Evolutionary conservation across 139 green algal genomes (phyloP), one percentile per base, ranked within the genome.

Genomic region (Chlamydomonas sphaeroides): DNA sequence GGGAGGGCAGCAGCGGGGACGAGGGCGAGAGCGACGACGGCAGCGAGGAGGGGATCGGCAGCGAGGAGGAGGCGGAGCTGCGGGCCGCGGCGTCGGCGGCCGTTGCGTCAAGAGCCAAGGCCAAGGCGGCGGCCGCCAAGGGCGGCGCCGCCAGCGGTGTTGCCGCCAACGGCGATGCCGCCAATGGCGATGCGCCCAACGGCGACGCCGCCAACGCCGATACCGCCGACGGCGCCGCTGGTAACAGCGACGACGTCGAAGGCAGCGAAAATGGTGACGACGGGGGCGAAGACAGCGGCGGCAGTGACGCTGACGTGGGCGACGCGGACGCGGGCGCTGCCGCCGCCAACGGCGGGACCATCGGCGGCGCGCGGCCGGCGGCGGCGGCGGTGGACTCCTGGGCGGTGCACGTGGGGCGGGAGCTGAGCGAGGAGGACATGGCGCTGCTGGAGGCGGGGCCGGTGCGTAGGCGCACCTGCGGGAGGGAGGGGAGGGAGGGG

Each of bases 351-450:
- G 76, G 26, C 30, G 76, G 45, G 45, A 36, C 33, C 15, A 49
- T 61, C 61, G 26, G 39, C 26, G 65, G 51, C 21, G 10, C 36
- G 61, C 21, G 42, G 45, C 1, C n/a, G 32, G 51, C 66, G 45
- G 63, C 38, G 23, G 65, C n/a, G 32, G 73, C 26, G 30, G 41
- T 33, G 7, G 81, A 87, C 77, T 78, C 41, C 1, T 92, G 85
- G 85, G 62, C 68, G 1, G 62, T 67, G 35, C 82, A 89, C 30
- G 69, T 89, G 51, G 74, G 80, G n/a, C 72, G 82, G 28, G 77
- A 86, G 61, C 75, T 88, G 36, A 48, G 32, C 2, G 78, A 86
- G 2, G 51, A 25, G 10, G 59, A 88, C 48, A 51, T 79, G 70
- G 80, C 67, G 18, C 69, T 71, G 17, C 81, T 80, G 71, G 32